Percentiles rank a stretch among this genome's conserved stretches.
Evolutionary conservation across 306 rosid species (phyloP).

Genomic region (Glycine latifolia): DNA sequence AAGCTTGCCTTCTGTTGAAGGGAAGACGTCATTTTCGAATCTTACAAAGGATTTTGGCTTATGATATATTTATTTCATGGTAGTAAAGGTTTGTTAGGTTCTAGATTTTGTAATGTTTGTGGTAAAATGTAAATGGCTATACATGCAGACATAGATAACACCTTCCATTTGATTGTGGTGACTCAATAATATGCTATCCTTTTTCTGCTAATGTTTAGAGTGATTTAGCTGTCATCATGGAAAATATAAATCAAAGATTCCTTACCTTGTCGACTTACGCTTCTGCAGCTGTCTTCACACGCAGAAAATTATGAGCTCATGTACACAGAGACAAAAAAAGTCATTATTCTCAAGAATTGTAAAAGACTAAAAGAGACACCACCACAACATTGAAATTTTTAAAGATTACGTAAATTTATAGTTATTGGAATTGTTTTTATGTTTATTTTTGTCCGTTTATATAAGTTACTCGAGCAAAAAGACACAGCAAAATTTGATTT

Average conservation of each 20-base stretch:
- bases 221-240: slow-evolving; percentile 26
- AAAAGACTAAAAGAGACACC: background rate
- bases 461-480: slow-evolving; percentile 2
- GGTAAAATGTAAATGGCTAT: background rate
- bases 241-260: slow-evolving; percentile 41
- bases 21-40: slow-evolving; percentile 64
- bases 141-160: background rate
- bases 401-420: background rate
- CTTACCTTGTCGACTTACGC: background rate
- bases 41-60: slow-evolving; percentile 54
- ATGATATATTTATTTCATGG: slow-evolving; percentile 26
- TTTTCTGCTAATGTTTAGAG: background rate
- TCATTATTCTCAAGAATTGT: slow-evolving; percentile 25
- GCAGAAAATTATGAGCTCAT: background rate
- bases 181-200: slow-evolving; percentile 11
- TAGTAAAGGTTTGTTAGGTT: slow-evolving; percentile 6
- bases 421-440: background rate
- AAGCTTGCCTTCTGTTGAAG: slow-evolving; percentile 2
- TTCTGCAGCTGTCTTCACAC: slow-evolving; percentile 31
- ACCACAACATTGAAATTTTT: slow-evolving; percentile 24
- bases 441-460: background rate
- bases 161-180: slow-evolving; percentile 32
- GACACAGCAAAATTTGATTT: background rate
- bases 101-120: slow-evolving; percentile 10
- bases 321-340: slow-evolving; percentile 27